Percentiles rank a stretch among this genome's conserved stretches.
Conservation (phyloP, 371 early-diverging fungal species). For the Mortierella sp. region DNA sequence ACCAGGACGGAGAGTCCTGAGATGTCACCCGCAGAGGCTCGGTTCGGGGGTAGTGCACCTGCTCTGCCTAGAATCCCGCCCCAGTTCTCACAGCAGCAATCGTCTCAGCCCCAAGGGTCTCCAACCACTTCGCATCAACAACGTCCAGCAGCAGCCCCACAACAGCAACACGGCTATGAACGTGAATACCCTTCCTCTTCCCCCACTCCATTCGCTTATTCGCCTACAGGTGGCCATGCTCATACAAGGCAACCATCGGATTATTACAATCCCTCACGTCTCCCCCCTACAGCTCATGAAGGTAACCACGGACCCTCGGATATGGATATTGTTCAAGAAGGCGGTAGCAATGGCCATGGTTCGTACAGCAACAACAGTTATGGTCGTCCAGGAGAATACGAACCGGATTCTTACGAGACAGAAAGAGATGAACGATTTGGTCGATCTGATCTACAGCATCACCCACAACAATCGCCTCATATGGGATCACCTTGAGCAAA, state of each 20-base stretch:
- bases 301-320: constrained; percentile 23
- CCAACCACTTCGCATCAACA: constrained; percentile 1
- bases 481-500: background rate
- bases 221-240: constrained; percentile 5
- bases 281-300: background rate
- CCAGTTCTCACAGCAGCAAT: constrained; percentile 29
- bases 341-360: background rate
- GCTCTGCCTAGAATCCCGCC: constrained; percentile 25
- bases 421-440: constrained; percentile 9
- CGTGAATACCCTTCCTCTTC: constrained; percentile 29
- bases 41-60: constrained; percentile 28
- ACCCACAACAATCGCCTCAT: too few relatives aligned
- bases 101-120: too few relatives aligned
- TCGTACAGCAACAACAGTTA: constrained; percentile 1
- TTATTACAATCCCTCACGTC: constrained; percentile 13
- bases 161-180: constrained; percentile 24
- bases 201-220: constrained; percentile 20
- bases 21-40: constrained; percentile 19
- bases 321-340: constrained; percentile 43
- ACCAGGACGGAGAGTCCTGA: constrained; percentile 38
- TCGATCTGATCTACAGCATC: background rate
- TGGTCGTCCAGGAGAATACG: constrained; percentile 3
- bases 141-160: constrained; percentile 10
- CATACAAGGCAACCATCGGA: constrained; percentile 20
- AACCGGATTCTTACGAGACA: constrained; percentile 7